Evolutionary conservation across 768 basidiomycete genomes (phyloP), one percentile per base, ranked within the genome.

Genomic region (Chalciporus pseudorubinellus): DNA sequence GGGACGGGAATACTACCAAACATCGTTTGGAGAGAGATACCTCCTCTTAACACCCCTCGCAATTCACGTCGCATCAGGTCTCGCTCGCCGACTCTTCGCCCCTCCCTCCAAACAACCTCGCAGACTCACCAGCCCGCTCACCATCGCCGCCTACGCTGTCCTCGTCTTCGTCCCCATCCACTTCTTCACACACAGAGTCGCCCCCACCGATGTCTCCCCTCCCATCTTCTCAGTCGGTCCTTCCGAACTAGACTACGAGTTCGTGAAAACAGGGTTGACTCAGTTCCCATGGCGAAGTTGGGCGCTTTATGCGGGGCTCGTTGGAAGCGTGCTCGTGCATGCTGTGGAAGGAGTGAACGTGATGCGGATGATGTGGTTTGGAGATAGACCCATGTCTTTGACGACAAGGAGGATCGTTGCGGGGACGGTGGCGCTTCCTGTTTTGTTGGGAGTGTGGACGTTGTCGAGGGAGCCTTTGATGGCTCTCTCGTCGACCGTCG

Each of bases 1-100:
- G 12, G 89, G 90, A 10, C 73, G 91, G 47, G 91, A 92, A 69
- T 92, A 91, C 69, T 94, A 95, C 66, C 89, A 93, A 63, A 87
- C 85, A 0, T 50, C 70, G 0, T 76, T 84, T 46, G 80, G 80
- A 19, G 90, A 94, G 67, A 80, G 75, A 36, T 79, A 81, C 39
- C 79, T 92, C 12, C 73, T 93, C 10, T 72, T 88, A 28, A 70
- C 72, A 1, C 91, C 92, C 0, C 68, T 95, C n/a, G 70, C 71
- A 26, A 61, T 84, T 9, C 92, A 94, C 61, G 67, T 82, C 19
- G 51, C 80, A 6, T 76, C 87, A 1, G 82, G 80, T 4, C 52
- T 80, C n/a, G 58, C 77, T 8, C 85, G 85, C 55, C 82, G 90
- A 3, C 51, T 87, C 6, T 52, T 85, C 24, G 68, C 77, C 2